A percentile compares a stretch with the other conserved stretches of the same genome.
These are phyloP conservation scores for Endotrypanum monterogeii DNA, from an alignment of 208 protist genomes.

Conservation along the genomic window DNA sequence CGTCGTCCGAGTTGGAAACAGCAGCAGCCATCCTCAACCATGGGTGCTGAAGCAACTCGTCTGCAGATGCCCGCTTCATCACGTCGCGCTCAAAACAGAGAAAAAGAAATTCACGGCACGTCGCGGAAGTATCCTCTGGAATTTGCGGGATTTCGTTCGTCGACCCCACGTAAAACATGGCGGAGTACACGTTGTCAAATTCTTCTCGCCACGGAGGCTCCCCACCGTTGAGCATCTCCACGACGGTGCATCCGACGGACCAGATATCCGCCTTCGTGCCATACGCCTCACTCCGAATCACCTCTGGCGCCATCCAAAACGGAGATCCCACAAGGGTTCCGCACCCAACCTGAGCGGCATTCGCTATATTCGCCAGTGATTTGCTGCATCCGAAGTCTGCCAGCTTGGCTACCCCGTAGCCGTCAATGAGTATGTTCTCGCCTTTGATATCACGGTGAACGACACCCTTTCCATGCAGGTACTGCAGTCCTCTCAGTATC, in stretches of 20 bases:
- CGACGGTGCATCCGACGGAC: slow-evolving; percentile 92
- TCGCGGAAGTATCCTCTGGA: slow-evolving; percentile 70
- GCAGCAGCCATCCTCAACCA: slow-evolving; percentile 49
- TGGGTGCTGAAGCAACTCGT: slow-evolving; percentile 76
- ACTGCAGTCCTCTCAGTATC: slow-evolving; percentile 77
- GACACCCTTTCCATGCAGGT: slow-evolving; percentile 87
- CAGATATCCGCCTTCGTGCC: slow-evolving; percentile 92
- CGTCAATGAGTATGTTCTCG: slow-evolving; percentile 89
- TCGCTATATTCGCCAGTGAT: slow-evolving; percentile 59
- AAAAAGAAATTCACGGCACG: slow-evolving; percentile 68
- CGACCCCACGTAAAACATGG: slow-evolving; percentile 78
- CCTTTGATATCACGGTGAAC: slow-evolving; percentile 94
- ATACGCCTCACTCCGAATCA: slow-evolving; percentile 83
- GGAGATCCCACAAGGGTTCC: slow-evolving; percentile 79
- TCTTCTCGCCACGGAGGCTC: slow-evolving; percentile 73
- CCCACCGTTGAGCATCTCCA: slow-evolving; percentile 91
- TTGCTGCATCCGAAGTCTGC: slow-evolving; percentile 92
- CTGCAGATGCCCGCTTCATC: slow-evolving; percentile 60
- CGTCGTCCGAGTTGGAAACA: slow-evolving; percentile 19
- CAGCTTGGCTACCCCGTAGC: slow-evolving; percentile 85
- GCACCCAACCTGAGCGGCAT: slow-evolving; percentile 58
- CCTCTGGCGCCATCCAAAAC: slow-evolving; percentile 90
- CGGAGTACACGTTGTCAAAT: slow-evolving; percentile 84
- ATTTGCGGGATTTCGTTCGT: slow-evolving; percentile 73
- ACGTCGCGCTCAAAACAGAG: slow-evolving; percentile 81